These are phyloP conservation scores for Lunularia cruciata DNA, from an alignment of 225 moss, liverwort and hornwort genomes.

Conservation along the genomic window DNA sequence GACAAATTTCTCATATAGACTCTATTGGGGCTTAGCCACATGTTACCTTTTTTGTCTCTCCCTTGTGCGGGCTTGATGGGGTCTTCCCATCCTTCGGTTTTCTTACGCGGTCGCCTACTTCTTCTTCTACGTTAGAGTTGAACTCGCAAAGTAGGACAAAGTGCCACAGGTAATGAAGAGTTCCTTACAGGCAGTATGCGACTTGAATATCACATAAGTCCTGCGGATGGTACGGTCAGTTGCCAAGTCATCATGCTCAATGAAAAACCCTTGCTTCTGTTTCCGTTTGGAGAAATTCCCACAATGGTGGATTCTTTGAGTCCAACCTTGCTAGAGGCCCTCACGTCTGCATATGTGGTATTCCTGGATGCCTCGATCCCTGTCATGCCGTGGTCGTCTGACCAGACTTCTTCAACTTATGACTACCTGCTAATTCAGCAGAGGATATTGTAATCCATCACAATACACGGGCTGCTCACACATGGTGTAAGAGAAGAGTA, in stretches of 20 bases:
- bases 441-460: too few species aligned
- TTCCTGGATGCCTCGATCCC: conserved; percentile 3
- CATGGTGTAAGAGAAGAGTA: too few species aligned
- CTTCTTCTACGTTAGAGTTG: neutral
- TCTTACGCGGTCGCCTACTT: conserved; percentile 3
- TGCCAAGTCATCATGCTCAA: conserved; percentile 65
- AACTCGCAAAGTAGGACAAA: neutral
- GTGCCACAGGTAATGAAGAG: neutral
- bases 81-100: too few species aligned
- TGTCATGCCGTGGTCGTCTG: conserved; percentile 1
- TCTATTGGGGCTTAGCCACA: too few species aligned
- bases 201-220: conserved; percentile 67
- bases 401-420: too few species aligned
- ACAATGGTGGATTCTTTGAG: conserved; percentile 35
- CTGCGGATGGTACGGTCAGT: conserved; percentile 48
- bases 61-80: too few species aligned
- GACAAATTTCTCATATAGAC: too few species aligned
- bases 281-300: conserved; percentile 52
- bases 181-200: conserved; percentile 26
- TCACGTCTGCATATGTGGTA: conserved; percentile 66
- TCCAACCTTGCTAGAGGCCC: conserved; percentile 57
- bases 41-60: too few species aligned
- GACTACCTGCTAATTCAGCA: too few species aligned
- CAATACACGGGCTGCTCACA: too few species aligned
- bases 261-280: conserved; percentile 54